Evolutionary conservation across 1,284 basidiomycete species (phyloP).

Genomic region (Gomphus bonarii): DNA sequence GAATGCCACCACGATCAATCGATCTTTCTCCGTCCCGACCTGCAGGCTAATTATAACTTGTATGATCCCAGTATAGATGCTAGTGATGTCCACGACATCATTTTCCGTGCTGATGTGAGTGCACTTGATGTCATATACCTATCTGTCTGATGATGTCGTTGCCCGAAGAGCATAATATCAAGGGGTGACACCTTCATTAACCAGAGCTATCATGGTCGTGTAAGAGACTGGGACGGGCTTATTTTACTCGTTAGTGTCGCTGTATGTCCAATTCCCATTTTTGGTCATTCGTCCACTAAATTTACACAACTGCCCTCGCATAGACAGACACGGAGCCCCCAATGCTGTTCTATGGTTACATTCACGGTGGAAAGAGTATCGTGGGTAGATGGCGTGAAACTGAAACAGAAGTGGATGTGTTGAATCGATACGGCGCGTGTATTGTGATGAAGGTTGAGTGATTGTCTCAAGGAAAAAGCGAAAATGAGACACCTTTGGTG

Average conservation of each 20-base stretch:
- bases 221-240: constrained; percentile 40
- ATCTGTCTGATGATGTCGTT: no score
- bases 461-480: no score
- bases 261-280: constrained; percentile 11
- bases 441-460: constrained; percentile 19
- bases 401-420: constrained; percentile 23
- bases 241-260: constrained; percentile 29
- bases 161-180: no score
- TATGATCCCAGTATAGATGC: no score
- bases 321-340: neutral
- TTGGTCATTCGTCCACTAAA: neutral
- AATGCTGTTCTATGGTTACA: constrained; percentile 57
- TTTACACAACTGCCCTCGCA: no score
- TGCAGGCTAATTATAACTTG: no score
- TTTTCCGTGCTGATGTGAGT: no score
- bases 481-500: no score
- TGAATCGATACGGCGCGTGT: constrained; percentile 37
- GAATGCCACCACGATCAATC: neutral
- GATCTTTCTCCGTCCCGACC: no score
- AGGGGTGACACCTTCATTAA: no score
- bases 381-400: constrained; percentile 58
- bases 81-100: no score
- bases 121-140: no score
- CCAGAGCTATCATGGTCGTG: constrained; percentile 30
- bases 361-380: constrained; percentile 51